Conservation (phyloP, 345 rosid species). For the Excoecaria agallocha region DNA sequence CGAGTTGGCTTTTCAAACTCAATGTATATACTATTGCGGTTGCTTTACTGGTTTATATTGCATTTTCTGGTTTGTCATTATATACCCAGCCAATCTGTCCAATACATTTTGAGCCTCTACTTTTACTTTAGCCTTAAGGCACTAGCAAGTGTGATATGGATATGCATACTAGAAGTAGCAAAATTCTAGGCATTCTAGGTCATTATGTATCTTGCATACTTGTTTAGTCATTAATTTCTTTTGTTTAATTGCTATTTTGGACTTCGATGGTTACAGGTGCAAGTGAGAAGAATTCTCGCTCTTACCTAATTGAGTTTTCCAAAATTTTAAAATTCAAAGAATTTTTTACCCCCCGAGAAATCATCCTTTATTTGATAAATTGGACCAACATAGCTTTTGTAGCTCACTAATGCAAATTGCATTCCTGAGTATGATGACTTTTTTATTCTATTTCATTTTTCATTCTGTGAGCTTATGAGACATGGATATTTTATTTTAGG, state of each 20-base stretch:
- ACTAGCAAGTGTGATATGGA: neutral
- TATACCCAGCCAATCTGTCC: too few species aligned
- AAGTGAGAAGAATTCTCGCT: neutral
- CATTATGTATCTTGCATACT: neutral
- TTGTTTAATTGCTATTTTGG: neutral
- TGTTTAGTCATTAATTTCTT: neutral
- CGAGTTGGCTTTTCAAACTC: too few species aligned
- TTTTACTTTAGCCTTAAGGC: neutral
- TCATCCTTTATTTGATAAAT: neutral
- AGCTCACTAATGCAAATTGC: neutral
- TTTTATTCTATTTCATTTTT: neutral
- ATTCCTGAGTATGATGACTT: neutral
- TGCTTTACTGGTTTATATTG: too few species aligned
- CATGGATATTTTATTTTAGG: constrained; percentile 45
- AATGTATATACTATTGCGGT: too few species aligned
- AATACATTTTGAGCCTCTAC: too few species aligned
- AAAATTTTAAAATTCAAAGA: neutral
- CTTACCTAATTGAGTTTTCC: neutral
- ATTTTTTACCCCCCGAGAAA: neutral
- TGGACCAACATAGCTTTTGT: neutral
- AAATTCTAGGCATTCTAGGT: neutral
- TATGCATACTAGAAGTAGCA: neutral
- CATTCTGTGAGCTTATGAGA: neutral
- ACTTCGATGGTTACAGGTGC: neutral
- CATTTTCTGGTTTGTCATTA: too few species aligned